Percentiles rank a stretch among this genome's conserved stretches.
These are phyloP conservation scores for Nicotiana paniculata DNA, from an alignment of 257 asterid genomes.

Conservation along the genomic window DNA sequence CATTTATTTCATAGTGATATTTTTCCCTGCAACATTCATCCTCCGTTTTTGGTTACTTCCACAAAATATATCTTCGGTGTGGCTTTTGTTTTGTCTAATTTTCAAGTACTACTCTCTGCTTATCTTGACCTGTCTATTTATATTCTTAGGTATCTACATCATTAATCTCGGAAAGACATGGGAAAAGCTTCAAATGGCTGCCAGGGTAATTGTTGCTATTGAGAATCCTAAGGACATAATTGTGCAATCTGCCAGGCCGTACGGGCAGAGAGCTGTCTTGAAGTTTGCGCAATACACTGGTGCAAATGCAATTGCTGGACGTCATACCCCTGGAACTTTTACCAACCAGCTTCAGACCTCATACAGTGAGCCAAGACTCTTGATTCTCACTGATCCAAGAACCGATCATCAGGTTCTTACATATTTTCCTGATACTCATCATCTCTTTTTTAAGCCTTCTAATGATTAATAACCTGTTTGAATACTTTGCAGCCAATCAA, in stretches of 20 bases:
- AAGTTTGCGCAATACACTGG: conserved; percentile 24
- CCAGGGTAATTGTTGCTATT: conserved; percentile 22
- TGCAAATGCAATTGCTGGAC: conserved; percentile 24
- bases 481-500: too few relatives aligned
- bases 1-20: not conserved
- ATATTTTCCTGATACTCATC: not conserved
- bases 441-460: not conserved
- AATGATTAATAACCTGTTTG: too few relatives aligned
- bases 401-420: conserved; percentile 21
- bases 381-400: conserved; percentile 21
- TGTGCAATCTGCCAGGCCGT: conserved; percentile 24
- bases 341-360: conserved; percentile 24
- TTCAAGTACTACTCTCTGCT: not conserved
- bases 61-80: not conserved
- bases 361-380: conserved; percentile 17
- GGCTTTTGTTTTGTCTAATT: not conserved
- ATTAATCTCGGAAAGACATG: conserved; percentile 23
- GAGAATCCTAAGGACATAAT: conserved; percentile 23
- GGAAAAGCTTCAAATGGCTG: conserved; percentile 27
- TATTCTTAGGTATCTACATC: conserved; percentile 19
- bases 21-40: not conserved
- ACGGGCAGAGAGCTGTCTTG: conserved; percentile 28
- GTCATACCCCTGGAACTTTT: conserved; percentile 25
- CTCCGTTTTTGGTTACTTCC: not conserved
- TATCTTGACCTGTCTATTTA: not conserved